A percentile compares a stretch with the other conserved stretches of the same genome.
Evolutionary conservation across 768 basidiomycete species (phyloP).

Genomic region (Mycena epipterygia): DNA sequence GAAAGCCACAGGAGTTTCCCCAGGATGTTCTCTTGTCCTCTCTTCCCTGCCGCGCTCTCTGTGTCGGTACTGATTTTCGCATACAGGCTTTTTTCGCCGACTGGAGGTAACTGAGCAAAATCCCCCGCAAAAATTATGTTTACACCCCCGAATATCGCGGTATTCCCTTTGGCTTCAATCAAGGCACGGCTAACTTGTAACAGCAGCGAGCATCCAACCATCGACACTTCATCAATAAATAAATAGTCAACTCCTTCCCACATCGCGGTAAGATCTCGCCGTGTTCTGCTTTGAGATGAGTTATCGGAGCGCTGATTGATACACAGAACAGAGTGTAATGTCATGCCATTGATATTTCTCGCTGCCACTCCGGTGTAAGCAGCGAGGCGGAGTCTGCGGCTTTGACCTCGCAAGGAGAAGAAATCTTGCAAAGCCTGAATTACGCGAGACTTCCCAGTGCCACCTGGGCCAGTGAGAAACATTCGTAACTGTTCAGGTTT

Average conservation of each 20-base stretch:
- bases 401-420: conserved; percentile 41
- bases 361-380: conserved; percentile 59
- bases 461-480: conserved; percentile 55
- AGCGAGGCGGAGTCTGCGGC: conserved; percentile 43
- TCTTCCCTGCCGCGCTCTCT: background rate
- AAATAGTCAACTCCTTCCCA: conserved; percentile 44
- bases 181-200: conserved; percentile 49
- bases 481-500: conserved; percentile 45
- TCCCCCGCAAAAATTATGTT: conserved; percentile 53
- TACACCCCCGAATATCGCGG: conserved; percentile 51
- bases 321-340: conserved; percentile 52
- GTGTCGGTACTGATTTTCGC: conserved; percentile 22
- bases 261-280: conserved; percentile 40
- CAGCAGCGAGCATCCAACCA: conserved; percentile 52
- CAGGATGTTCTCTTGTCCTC: conserved; percentile 36
- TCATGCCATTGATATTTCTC: conserved; percentile 52
- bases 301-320: conserved; percentile 30
- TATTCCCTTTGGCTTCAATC: conserved; percentile 45
- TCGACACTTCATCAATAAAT: conserved; percentile 56
- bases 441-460: conserved; percentile 59
- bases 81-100: conserved; percentile 42
- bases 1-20: conserved; percentile 46
- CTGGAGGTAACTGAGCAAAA: conserved; percentile 53
- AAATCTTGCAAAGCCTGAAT: conserved; percentile 51
- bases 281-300: conserved; percentile 15